Evolutionary conservation across 1,284 basidiomycete genomes (phyloP).

Genomic region (Boletus hoseneyae): DNA sequence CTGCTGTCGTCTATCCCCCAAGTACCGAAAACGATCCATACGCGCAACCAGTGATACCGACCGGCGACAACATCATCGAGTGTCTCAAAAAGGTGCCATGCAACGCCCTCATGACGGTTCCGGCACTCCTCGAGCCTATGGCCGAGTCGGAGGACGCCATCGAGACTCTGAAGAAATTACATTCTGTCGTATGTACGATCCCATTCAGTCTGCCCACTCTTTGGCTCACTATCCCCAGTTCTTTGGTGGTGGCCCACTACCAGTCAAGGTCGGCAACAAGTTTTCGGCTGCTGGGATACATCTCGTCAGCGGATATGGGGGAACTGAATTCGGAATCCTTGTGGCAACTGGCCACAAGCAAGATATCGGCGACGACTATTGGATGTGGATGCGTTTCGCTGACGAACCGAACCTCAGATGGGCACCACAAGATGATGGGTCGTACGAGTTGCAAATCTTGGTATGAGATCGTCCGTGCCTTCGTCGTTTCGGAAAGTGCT

Average conservation of each 20-base stretch:
- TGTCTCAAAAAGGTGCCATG: conserved; percentile 3
- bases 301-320: conserved; percentile 22
- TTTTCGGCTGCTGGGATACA: conserved; percentile 23
- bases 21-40: conserved; percentile 8
- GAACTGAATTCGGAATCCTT: conserved; percentile 27
- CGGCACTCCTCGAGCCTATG: conserved; percentile 25
- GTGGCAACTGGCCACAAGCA: background rate
- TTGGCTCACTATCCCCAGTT: conserved; percentile 5
- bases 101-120: conserved; percentile 19
- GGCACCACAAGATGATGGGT: conserved; percentile 28
- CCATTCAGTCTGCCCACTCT: too few relatives aligned
- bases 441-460: conserved; percentile 34
- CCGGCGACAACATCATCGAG: conserved; percentile 16
- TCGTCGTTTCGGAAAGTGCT: background rate
- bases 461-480: conserved; percentile 13
- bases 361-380: conserved; percentile 25
- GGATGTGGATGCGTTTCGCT: conserved; percentile 31
- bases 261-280: conserved; percentile 21
- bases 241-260: conserved; percentile 27
- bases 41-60: conserved; percentile 19
- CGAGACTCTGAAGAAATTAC: conserved; percentile 12
- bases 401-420: conserved; percentile 23
- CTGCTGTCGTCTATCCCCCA: conserved; percentile 19
- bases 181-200: conserved; percentile 17
- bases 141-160: conserved; percentile 7